Percentiles rank a stretch among this genome's conserved stretches.
These are phyloP conservation scores for Clavariopsis aquatica DNA, from an alignment of 495 filamentous ascomycete genomes.

Conservation along the genomic window DNA sequence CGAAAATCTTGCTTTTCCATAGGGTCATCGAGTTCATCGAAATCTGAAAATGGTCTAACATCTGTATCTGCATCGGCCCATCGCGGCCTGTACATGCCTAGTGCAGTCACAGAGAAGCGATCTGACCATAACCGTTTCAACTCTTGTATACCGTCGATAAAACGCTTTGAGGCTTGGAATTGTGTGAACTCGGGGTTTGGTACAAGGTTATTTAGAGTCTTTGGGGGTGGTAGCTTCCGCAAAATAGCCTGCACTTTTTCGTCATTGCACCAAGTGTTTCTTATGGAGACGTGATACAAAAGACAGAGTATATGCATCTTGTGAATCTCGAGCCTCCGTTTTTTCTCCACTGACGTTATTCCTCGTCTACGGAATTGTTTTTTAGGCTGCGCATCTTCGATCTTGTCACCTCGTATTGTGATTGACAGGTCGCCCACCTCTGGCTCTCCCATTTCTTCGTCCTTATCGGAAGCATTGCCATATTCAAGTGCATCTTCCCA, in stretches of 20 bases:
- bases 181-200: slow-evolving; percentile 65
- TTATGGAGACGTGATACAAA: slow-evolving; percentile 67
- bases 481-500: slow-evolving; percentile 68
- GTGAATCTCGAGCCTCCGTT: slow-evolving; percentile 72
- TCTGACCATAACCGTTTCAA: slow-evolving; percentile 65
- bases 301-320: slow-evolving; percentile 85
- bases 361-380: slow-evolving; percentile 55
- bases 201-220: slow-evolving; percentile 50
- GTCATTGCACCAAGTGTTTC: slow-evolving; percentile 92
- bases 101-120: slow-evolving; percentile 67
- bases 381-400: slow-evolving; percentile 38
- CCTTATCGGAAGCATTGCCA: slow-evolving; percentile 44
- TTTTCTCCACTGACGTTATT: slow-evolving; percentile 69
- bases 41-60: slow-evolving; percentile 57
- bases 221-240: slow-evolving; percentile 25
- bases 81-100: slow-evolving; percentile 67
- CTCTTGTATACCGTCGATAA: slow-evolving; percentile 75
- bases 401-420: slow-evolving; percentile 54
- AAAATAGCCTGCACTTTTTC: slow-evolving; percentile 39
- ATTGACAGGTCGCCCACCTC: slow-evolving; percentile 57
- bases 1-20: slow-evolving; percentile 70
- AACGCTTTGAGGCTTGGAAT: slow-evolving; percentile 67
- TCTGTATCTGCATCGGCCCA: slow-evolving; percentile 69
- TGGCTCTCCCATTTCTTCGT: slow-evolving; percentile 25
- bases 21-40: slow-evolving; percentile 53